Evolutionary conservation across 805 yeast species (phyloP), one percentile per base, ranked within the genome.

Genomic region (Kluyveromyces lactis): DNA sequence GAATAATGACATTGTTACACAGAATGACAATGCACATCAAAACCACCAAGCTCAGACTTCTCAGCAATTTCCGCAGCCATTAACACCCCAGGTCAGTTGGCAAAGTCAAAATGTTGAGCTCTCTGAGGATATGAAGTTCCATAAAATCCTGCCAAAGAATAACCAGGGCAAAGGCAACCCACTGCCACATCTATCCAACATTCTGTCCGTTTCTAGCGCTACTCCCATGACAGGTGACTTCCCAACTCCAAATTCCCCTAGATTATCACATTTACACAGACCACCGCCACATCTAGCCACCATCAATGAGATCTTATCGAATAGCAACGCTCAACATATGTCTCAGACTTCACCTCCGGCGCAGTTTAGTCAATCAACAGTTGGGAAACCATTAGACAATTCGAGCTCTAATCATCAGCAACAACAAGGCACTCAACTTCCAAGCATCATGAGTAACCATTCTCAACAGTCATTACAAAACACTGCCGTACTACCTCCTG

Each of bases 271-370:
- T 13, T 21, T 36, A 18, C 40, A 41, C 15, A 36, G 37, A 18
- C 45, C 37, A 10, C 39, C 46, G 8, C 38, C 42, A 18, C 53
- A 50, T 18, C 35, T 50, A 49, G 47, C 52, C 6, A 44, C 53
- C 15, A 46, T 48, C 18, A 46, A 43, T 36, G 52, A 50, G 18
- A 48, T 47, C 24, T 41, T 47, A 16, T 35, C 36, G 26, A 42
- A 27, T n/a, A 35, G 26, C 6, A 36, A 28, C 17, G 28, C 40
- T 24, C 37, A 7, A 37, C 45, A 16, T 21, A 21, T 21, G 8
- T 21, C 24, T 6, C 24, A 21, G 6, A 9, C 6, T 21, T 9
- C 24, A 21, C 24, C 24, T 6, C 6, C 24, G 9, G 24, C 24
- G 6, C 8, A 9, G 24, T 21, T 21, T 9, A 21, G 24, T 21